Conservation (phyloP, 768 basidiomycete genomes). For the Lentinus brumalis region DNA sequence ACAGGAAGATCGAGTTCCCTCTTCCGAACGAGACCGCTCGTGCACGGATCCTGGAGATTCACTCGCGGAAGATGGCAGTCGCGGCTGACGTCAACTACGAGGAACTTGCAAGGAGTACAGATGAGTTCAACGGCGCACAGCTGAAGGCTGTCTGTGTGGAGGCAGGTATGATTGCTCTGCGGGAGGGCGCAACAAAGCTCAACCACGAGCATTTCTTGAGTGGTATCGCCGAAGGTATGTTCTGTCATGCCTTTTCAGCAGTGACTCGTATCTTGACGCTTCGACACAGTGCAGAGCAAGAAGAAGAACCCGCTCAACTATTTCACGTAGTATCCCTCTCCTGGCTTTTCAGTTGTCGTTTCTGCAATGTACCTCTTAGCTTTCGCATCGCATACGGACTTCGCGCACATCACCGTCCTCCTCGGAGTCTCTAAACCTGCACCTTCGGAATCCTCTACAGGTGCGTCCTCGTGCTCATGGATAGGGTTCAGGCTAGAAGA, state of each 20-base stretch:
- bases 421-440: not conserved
- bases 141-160: constrained; percentile 98
- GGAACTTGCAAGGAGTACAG: constrained; percentile 93
- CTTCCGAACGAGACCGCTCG: constrained; percentile 96
- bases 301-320: constrained; percentile 99
- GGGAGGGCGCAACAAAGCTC: constrained; percentile 88
- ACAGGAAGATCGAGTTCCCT: constrained; percentile 98
- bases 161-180: constrained; percentile 97
- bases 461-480: constrained; percentile 5
- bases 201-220: constrained; percentile 96
- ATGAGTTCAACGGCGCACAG: constrained; percentile 98
- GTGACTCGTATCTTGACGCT: constrained; percentile 22
- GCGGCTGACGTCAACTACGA: constrained; percentile 92
- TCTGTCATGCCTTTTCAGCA: not conserved
- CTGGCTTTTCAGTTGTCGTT: constrained; percentile 5
- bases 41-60: constrained; percentile 94
- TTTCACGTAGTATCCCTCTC: constrained; percentile 64
- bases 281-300: constrained; percentile 87
- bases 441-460: not conserved
- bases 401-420: constrained; percentile 5
- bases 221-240: constrained; percentile 82
- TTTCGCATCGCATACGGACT: constrained; percentile 12
- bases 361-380: constrained; percentile 12
- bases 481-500: constrained; percentile 14
- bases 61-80: constrained; percentile 94